Evolutionary conservation across 1,284 basidiomycete genomes (phyloP), one percentile per base, ranked within the genome.

Genomic region (Veloporphyrellus conicus): DNA sequence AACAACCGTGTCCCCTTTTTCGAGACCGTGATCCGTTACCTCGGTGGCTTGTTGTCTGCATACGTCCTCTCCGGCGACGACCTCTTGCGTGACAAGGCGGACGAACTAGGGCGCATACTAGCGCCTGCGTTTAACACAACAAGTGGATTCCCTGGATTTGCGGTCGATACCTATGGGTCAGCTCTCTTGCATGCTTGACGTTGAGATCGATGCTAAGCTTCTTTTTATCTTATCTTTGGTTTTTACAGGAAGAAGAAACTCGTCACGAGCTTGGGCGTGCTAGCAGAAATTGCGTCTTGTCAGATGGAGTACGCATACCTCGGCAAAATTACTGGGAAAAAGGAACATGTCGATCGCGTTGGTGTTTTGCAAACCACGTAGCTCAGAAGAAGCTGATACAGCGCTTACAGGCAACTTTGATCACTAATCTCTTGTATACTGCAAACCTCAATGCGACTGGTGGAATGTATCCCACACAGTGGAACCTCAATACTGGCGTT

Each of bases 21-120:
- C 58, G 91, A 95, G 66, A 93, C 90, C 0, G 77, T 81, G 10
- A 94, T 94, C 50, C 79, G 92, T 11, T 91, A 93, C 64, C 78
- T 94, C 3, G 92, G 91, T 11, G 90, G 90, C 4, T 62, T 93
- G 18, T 68, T 93, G 3, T 84, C 89, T 2, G 90, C 87, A 0
- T 87, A 92, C 62, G 88, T 92, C 19, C 68, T 93, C 4, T 80
- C 83, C 0, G 64, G 71, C 2, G 64, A 77, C 41, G 58, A 60
- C 4, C 54, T 76, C 9, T 65, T 81, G 10, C 64, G 81, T 12
- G 54, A 63, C n/a, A 71, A 73, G 29, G 81, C 81, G 2, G 76
- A 80, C 41, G 71, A 78, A 23, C 68, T 84, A 2, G 82, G 71
- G 1, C 63, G 61, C 8, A 68, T 61, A 43, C 62, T 84, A 6